Evolutionary conservation across 2,329 filamentous ascomycete species (phyloP).

Genomic region (Cryphonectria nitschkei): DNA sequence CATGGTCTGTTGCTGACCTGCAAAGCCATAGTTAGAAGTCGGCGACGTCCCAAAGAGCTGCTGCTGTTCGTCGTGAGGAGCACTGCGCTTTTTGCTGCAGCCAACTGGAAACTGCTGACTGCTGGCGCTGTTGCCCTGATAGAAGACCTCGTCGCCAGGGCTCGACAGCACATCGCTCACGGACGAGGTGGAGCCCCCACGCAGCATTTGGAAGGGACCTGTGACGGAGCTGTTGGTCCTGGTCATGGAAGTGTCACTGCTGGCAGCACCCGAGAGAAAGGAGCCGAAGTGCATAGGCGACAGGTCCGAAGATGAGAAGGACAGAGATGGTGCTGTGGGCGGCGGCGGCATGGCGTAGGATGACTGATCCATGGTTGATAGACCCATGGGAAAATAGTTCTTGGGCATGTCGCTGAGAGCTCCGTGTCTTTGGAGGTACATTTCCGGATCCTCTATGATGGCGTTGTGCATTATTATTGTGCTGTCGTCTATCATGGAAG

Average conservation of each 20-base stretch:
- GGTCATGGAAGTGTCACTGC: slow-evolving; percentile 45
- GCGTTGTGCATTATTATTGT: slow-evolving; percentile 29
- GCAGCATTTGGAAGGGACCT: slow-evolving; percentile 40
- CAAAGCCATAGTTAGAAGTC: slow-evolving; percentile 24
- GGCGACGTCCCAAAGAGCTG: slow-evolving; percentile 32
- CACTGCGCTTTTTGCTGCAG: slow-evolving; percentile 37
- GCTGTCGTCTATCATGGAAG: slow-evolving; percentile 19
- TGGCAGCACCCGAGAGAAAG: slow-evolving; percentile 45
- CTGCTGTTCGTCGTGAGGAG: slow-evolving; percentile 36
- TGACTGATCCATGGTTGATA: slow-evolving; percentile 13
- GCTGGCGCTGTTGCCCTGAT: slow-evolving; percentile 1
- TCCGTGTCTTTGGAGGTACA: slow-evolving; percentile 31
- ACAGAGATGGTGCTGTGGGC: slow-evolving; percentile 1
- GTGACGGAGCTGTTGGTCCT: slow-evolving; percentile 47
- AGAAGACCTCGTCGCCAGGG: slow-evolving; percentile 33
- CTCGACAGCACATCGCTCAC: slow-evolving; percentile 30
- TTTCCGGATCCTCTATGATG: slow-evolving; percentile 31
- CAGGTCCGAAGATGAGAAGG: slow-evolving; percentile 30
- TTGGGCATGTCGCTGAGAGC: slow-evolving; percentile 10
- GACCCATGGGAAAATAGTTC: slow-evolving; percentile 4
- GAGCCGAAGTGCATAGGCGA: slow-evolving; percentile 47
- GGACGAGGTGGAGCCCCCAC: slow-evolving; percentile 45
- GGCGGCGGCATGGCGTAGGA: slow-evolving; percentile 25
- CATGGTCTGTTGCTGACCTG: slow-evolving; percentile 24
- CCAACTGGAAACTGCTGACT: slow-evolving; percentile 25